Conservation (phyloP, 2,329 filamentous ascomycete genomes). For the Fusarium buxicola region DNA sequence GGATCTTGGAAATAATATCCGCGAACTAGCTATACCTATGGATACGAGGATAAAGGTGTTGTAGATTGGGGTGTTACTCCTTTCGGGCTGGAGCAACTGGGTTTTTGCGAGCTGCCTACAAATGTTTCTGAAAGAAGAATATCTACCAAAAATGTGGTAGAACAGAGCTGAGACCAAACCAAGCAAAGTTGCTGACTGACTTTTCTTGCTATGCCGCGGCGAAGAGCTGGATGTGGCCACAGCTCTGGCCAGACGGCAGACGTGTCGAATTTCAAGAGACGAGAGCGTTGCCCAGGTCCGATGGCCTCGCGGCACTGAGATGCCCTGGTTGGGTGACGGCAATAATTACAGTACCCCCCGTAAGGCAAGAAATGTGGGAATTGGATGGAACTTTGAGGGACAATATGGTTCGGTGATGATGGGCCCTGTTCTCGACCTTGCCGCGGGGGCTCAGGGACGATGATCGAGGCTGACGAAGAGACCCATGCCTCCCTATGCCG, state of each 20-base stretch:
- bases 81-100: not conserved
- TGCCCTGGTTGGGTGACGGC: slow-evolving; percentile 7
- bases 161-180: too few species aligned
- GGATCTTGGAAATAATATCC: slow-evolving; percentile 5
- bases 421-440: not conserved
- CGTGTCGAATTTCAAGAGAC: slow-evolving; percentile 1
- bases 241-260: slow-evolving; percentile 1
- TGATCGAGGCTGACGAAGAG: slow-evolving; percentile 15
- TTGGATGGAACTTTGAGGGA: slow-evolving; percentile 6
- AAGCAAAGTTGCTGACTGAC: not conserved
- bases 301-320: slow-evolving; percentile 11
- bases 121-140: not conserved
- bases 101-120: not conserved
- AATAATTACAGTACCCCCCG: slow-evolving; percentile 37
- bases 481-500: slow-evolving; percentile 10
- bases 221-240: not conserved
- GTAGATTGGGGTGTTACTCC: not conserved
- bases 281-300: not conserved
- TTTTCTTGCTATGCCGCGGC: not conserved
- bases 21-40: not conserved
- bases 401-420: slow-evolving; percentile 1
- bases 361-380: slow-evolving; percentile 25
- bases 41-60: not conserved
- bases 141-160: too few species aligned
- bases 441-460: slow-evolving; percentile 1